Conservation (phyloP, 2,329 filamentous ascomycete species). For the Diaporthe helianthi region DNA sequence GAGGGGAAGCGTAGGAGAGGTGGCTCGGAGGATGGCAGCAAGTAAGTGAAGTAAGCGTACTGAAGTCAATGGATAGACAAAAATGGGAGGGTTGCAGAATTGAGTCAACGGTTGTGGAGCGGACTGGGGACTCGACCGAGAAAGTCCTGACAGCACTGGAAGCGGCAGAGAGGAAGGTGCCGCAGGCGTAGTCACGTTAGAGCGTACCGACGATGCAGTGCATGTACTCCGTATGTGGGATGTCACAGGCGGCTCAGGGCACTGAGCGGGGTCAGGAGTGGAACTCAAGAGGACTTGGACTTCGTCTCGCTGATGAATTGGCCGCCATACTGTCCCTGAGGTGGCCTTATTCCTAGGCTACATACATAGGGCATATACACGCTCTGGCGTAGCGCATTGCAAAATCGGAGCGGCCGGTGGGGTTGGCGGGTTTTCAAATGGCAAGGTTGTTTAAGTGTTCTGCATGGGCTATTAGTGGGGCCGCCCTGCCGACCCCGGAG, state of each 20-base stretch:
- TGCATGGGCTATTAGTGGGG: constrained; percentile 4
- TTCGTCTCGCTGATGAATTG: background rate
- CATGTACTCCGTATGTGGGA: too few relatives aligned
- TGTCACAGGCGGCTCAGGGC: background rate
- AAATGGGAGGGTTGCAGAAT: constrained; percentile 12
- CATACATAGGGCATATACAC: background rate
- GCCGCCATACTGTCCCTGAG: background rate
- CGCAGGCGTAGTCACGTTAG: background rate
- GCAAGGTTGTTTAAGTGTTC: background rate
- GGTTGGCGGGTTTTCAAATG: constrained; percentile 6
- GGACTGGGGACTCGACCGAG: background rate
- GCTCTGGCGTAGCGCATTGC: constrained; percentile 10
- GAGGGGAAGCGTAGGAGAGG: background rate
- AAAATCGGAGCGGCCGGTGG: constrained; percentile 24
- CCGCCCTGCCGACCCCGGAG: constrained; percentile 31
- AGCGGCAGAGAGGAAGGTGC: background rate
- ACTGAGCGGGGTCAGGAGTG: background rate
- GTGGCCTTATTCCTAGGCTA: constrained; percentile 6
- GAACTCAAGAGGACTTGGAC: background rate
- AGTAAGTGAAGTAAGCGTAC: constrained; percentile 6
- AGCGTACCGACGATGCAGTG: background rate
- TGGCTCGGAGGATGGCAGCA: background rate
- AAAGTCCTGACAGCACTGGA: background rate
- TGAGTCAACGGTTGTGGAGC: constrained; percentile 28
- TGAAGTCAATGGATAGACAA: constrained; percentile 7